Evolutionary conservation across 352 stramenopile genomes (phyloP).

Genomic region (Pythium monospermum): DNA sequence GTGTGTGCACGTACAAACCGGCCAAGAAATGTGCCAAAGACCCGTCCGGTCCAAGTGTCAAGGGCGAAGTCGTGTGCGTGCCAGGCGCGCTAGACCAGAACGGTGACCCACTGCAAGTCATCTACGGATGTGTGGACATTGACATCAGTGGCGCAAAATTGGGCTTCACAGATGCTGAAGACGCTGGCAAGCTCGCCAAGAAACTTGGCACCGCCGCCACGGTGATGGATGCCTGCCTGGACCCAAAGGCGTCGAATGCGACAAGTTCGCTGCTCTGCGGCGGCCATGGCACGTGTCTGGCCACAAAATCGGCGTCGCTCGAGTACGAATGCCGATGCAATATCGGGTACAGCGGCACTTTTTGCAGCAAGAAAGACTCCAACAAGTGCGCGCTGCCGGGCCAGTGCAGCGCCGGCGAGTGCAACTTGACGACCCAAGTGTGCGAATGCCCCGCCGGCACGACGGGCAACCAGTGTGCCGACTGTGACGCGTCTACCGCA

Average conservation of each 20-base stretch:
- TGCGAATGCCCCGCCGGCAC: conserved; percentile 61
- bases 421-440: conserved; percentile 60
- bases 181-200: conserved; percentile 43
- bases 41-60: conserved; percentile 33
- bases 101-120: conserved; percentile 42
- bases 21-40: conserved; percentile 52
- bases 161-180: conserved; percentile 49
- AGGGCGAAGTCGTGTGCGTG: conserved; percentile 56
- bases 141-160: conserved; percentile 44
- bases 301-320: conserved; percentile 30
- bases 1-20: conserved; percentile 70
- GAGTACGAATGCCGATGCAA: conserved; percentile 71
- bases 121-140: conserved; percentile 72
- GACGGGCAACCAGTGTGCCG: conserved; percentile 63
- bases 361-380: conserved; percentile 52
- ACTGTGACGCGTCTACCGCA: conserved; percentile 52
- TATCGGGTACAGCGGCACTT: conserved; percentile 59
- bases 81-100: conserved; percentile 32
- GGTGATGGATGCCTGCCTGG: conserved; percentile 39
- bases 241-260: conserved; percentile 38
- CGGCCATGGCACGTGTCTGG: conserved; percentile 61
- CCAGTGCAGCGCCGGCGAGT: conserved; percentile 60
- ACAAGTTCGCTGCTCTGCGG: conserved; percentile 49
- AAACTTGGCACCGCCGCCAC: conserved; percentile 41
- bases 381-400: conserved; percentile 73